These are phyloP conservation scores for Suillus clintonianus DNA, from an alignment of 768 basidiomycete genomes.

Conservation along the genomic window DNA sequence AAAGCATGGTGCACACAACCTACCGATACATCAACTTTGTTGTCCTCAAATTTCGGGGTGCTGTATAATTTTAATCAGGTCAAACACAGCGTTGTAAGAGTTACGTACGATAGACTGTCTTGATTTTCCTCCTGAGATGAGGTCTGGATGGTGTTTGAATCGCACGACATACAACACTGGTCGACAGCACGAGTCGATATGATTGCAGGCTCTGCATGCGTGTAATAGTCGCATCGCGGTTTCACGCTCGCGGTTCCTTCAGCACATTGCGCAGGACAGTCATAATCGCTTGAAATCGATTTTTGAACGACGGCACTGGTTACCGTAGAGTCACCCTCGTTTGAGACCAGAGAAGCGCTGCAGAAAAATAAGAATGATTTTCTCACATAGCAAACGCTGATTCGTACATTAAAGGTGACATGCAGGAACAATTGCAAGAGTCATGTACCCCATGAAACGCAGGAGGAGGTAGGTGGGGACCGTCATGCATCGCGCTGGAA, in stretches of 20 bases:
- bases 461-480: not conserved
- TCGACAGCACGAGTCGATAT: no score
- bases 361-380: not conserved
- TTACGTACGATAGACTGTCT: not conserved
- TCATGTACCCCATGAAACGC: not conserved
- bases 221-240: no score
- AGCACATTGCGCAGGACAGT: no score
- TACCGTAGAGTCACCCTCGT: not conserved
- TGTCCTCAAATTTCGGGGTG: not conserved
- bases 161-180: no score
- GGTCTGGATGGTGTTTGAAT: no score
- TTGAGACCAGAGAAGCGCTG: not conserved
- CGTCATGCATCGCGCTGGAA: not conserved
- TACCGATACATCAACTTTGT: not conserved
- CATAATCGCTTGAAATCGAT: no score
- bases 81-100: not conserved
- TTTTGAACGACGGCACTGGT: not conserved
- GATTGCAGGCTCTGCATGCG: no score
- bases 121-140: no score
- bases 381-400: not conserved
- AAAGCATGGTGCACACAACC: not conserved
- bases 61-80: not conserved
- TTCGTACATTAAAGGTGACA: not conserved
- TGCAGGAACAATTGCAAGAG: not conserved
- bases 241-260: no score